A percentile compares a stretch with the other conserved stretches of the same genome.
Conservation (phyloP, 106 monocot species). For the Gastrodia elata region DNA sequence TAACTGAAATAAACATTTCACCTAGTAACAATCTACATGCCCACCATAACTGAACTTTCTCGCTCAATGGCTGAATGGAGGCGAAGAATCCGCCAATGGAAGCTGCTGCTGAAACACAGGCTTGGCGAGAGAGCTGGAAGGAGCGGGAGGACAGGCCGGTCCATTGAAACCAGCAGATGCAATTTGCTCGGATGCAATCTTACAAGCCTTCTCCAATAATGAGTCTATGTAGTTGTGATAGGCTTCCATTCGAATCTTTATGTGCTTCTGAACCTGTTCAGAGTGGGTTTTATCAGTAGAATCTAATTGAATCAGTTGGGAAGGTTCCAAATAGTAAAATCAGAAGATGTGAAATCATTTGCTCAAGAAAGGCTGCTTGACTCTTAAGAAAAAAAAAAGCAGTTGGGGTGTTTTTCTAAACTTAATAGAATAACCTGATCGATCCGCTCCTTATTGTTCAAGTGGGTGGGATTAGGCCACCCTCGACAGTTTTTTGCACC, state of each 20-base stretch:
- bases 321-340: too few relatives aligned
- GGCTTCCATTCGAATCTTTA: constrained; percentile 81
- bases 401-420: too few relatives aligned
- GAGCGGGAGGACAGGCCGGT: constrained; percentile 16
- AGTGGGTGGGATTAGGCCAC: too few relatives aligned
- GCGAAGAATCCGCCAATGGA: constrained; percentile 22
- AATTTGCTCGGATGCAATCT: constrained; percentile 83
- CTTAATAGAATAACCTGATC: too few relatives aligned
- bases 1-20: background rate
- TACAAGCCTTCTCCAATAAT: constrained; percentile 71
- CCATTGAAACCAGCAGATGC: constrained; percentile 29
- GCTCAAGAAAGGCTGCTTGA: too few relatives aligned
- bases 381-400: too few relatives aligned
- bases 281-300: background rate
- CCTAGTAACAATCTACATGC: background rate
- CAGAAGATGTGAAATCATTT: too few relatives aligned
- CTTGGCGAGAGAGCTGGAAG: constrained; percentile 27
- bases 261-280: constrained; percentile 84
- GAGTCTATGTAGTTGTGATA: constrained; percentile 75
- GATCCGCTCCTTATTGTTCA: too few relatives aligned
- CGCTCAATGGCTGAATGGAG: constrained; percentile 23
- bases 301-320: background rate
- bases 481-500: too few relatives aligned
- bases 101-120: constrained; percentile 45
- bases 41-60: background rate